Evolutionary conservation across 139 green algal genomes (phyloP).

Genomic region (Chlamydomonas incerta): DNA sequence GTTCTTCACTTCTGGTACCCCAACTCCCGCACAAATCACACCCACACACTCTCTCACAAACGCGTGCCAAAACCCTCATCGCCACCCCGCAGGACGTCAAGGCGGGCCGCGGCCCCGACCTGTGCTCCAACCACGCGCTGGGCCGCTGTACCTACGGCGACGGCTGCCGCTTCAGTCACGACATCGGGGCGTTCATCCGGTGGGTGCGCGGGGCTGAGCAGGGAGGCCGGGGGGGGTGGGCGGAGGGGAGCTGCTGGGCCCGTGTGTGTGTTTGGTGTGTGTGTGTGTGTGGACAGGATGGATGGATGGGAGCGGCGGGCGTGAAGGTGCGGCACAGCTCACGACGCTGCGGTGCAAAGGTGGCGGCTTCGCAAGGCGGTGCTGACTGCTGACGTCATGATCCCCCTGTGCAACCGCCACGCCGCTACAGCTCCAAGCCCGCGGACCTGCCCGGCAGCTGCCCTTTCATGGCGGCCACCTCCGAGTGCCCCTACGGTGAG

Average conservation of each 20-base stretch:
- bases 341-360: no score
- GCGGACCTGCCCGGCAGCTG: conserved; percentile 82
- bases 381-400: no score
- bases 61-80: neutral
- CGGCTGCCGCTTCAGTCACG: conserved; percentile 83
- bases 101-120: neutral
- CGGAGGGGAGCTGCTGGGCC: no score
- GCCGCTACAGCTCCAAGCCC: conserved; percentile 52
- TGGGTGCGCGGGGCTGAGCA: no score
- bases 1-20: no score
- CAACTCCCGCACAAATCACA: neutral
- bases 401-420: neutral
- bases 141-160: conserved; percentile 68
- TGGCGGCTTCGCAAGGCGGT: no score
- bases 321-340: no score
- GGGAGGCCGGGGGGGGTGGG: no score
- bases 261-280: no score
- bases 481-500: conserved; percentile 63
- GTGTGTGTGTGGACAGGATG: no score
- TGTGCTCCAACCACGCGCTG: conserved; percentile 62
- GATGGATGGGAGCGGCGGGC: no score
- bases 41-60: no score
- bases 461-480: conserved; percentile 58
- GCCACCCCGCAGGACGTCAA: conserved; percentile 6
- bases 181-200: conserved; percentile 69